These are phyloP conservation scores for Cyclostephanos invisitatus DNA, from an alignment of 108 stramenopile species.

Conservation along the genomic window DNA sequence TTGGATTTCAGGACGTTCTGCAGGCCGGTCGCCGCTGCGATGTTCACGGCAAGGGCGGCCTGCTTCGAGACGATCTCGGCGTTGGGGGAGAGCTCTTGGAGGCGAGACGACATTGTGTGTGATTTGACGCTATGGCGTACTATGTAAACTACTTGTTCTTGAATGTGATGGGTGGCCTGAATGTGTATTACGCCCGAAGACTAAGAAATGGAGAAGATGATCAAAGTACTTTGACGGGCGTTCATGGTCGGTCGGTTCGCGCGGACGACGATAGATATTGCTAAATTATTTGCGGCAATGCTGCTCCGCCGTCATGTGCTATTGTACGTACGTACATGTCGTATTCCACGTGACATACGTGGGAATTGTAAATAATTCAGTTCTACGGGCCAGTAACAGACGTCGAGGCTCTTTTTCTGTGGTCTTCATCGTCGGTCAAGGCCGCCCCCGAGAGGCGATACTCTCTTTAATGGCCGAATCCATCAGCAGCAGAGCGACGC, in stretches of 20 bases:
- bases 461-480: neutral
- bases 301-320: too few species aligned
- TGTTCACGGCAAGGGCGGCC: conserved; percentile 94
- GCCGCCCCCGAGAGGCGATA: neutral
- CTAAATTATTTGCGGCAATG: too few species aligned
- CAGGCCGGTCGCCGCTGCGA: conserved; percentile 93
- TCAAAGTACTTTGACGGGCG: too few species aligned
- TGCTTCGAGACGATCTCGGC: conserved; percentile 92
- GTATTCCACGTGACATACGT: too few species aligned
- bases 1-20: conserved; percentile 92
- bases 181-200: too few species aligned
- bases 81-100: conserved; percentile 86
- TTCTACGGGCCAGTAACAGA: too few species aligned
- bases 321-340: too few species aligned
- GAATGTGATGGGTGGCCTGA: neutral
- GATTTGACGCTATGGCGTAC: neutral
- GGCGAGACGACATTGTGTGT: conserved; percentile 64
- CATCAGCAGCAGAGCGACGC: conserved; percentile 7
- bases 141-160: neutral
- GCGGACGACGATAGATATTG: too few species aligned
- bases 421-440: neutral
- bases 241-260: too few species aligned
- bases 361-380: too few species aligned
- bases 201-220: too few species aligned
- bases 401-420: too few species aligned